Percentiles rank a stretch among this genome's conserved stretches.
Evolutionary conservation across 1,284 basidiomycete species (phyloP).

Genomic region (Coriolopsis trogii): DNA sequence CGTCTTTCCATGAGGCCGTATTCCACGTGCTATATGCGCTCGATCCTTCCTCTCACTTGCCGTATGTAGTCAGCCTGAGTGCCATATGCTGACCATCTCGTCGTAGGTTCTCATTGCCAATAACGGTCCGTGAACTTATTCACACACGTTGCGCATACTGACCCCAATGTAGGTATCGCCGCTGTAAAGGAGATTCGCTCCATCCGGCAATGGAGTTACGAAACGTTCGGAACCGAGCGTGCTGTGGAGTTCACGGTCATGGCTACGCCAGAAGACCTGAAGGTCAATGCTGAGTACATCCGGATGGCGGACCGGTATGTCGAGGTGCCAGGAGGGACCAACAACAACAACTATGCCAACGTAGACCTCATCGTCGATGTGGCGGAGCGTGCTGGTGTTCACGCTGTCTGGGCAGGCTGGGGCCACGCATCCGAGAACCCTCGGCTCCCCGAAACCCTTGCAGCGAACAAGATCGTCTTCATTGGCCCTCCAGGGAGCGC

Average conservation of each 20-base stretch:
- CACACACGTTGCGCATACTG: neutral
- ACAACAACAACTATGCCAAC: slow-evolving; percentile 99
- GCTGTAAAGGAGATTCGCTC: slow-evolving; percentile 99
- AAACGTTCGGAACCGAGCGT: slow-evolving; percentile 96
- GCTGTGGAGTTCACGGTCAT: slow-evolving; percentile 99
- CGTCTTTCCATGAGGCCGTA: slow-evolving; percentile 4
- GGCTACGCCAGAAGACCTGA: slow-evolving; percentile 98
- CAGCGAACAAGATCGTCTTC: slow-evolving; percentile 96
- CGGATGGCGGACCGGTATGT: slow-evolving; percentile 99
- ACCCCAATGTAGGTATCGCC: slow-evolving; percentile 76
- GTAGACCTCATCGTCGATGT: slow-evolving; percentile 99
- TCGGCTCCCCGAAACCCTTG: slow-evolving; percentile 92
- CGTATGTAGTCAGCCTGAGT: neutral
- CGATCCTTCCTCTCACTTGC: neutral
- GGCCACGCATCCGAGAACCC: slow-evolving; percentile 99
- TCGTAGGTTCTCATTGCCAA: slow-evolving; percentile 92
- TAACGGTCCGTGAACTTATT: slow-evolving; percentile 65
- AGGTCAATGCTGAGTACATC: slow-evolving; percentile 99
- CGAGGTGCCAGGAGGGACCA: slow-evolving; percentile 97
- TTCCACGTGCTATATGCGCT: neutral
- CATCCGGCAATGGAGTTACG: slow-evolving; percentile 99
- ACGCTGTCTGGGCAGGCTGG: slow-evolving; percentile 99
- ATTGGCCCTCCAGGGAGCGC: slow-evolving; percentile 99
- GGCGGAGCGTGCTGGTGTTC: slow-evolving; percentile 95
- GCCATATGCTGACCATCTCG: slow-evolving; percentile 3